Evolutionary conservation across 192 early-diverging fungal species (phyloP).

Genomic region (Podila epicladia): DNA sequence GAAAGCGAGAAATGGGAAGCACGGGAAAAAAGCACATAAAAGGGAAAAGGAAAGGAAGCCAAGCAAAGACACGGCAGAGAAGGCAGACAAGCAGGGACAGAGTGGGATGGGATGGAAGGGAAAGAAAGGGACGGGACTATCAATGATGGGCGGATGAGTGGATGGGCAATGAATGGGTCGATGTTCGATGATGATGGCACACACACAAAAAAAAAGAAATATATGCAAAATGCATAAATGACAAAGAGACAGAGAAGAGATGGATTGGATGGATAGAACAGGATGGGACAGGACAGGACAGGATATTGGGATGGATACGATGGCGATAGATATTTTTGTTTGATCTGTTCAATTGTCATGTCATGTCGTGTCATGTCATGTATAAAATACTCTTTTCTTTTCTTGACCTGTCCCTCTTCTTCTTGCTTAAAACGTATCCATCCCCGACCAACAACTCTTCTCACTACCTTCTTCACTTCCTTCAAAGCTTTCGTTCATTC

Average conservation of each 20-base stretch:
- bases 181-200: conserved; percentile 1
- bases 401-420: too few relatives aligned
- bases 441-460: too few relatives aligned
- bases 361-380: too few relatives aligned
- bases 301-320: too few relatives aligned
- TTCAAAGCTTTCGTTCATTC: too few relatives aligned
- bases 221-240: not conserved
- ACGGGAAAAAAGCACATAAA: not conserved
- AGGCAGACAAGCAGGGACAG: not conserved
- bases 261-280: conserved; percentile 21
- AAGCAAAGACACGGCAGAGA: not conserved
- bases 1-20: not conserved
- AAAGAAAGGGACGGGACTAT: not conserved
- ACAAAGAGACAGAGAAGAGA: not conserved
- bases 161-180: not conserved
- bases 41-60: not conserved
- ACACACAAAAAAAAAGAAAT: too few relatives aligned
- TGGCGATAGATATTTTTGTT: too few relatives aligned
- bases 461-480: too few relatives aligned
- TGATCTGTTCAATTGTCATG: too few relatives aligned
- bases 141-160: not conserved
- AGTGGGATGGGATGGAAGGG: conserved; percentile 4
- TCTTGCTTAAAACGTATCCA: too few relatives aligned
- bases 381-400: too few relatives aligned
- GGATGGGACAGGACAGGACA: too few relatives aligned